phyloP scores from a whole-genome alignment of 2,329 filamentous ascomycete genomes.

The Aspergillaceae sp. region DNA sequence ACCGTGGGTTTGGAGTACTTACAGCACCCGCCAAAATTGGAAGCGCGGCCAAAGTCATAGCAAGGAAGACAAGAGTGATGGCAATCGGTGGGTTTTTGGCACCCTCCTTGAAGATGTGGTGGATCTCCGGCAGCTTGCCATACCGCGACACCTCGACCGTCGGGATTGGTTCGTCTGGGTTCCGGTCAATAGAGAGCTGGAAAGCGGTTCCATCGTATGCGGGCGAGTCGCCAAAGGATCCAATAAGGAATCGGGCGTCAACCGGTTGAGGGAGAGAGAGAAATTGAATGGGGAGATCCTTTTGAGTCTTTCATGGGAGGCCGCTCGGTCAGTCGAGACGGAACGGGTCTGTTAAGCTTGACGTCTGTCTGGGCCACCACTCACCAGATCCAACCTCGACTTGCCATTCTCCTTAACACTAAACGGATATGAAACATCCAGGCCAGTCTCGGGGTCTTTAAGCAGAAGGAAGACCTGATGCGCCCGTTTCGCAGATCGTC shows the following conservation, averaged over 20 bases:
- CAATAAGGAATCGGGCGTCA: constrained; percentile 73
- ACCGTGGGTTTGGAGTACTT: constrained; percentile 28
- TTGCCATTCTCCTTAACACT: constrained; percentile 81
- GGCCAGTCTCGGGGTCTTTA: constrained; percentile 61
- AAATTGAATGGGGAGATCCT: constrained; percentile 80
- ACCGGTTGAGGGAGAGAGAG: constrained; percentile 59
- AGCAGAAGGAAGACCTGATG: constrained; percentile 91
- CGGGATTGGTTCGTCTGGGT: constrained; percentile 53
- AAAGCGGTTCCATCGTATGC: constrained; percentile 65
- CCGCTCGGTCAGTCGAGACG: constrained; percentile 10
- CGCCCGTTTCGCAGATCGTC: constrained; percentile 68
- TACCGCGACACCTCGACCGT: constrained; percentile 68
- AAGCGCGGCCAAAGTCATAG: constrained; percentile 63
- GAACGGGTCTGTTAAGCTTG: not conserved
- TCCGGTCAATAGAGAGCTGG: constrained; percentile 57
- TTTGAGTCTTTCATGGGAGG: constrained; percentile 56
- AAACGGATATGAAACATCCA: constrained; percentile 82
- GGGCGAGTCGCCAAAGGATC: constrained; percentile 68
- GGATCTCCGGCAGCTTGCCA: constrained; percentile 72
- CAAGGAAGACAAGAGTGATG: constrained; percentile 68
- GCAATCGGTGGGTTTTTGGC: constrained; percentile 71
- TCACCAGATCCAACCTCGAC: constrained; percentile 72
- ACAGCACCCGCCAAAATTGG: constrained; percentile 65
- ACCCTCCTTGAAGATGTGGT: constrained; percentile 79
- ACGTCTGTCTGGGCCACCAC: constrained; percentile 24